Evolutionary conservation across 2,329 filamentous ascomycete genomes (phyloP).

Genomic region (Fusarium keratoplasticum): DNA sequence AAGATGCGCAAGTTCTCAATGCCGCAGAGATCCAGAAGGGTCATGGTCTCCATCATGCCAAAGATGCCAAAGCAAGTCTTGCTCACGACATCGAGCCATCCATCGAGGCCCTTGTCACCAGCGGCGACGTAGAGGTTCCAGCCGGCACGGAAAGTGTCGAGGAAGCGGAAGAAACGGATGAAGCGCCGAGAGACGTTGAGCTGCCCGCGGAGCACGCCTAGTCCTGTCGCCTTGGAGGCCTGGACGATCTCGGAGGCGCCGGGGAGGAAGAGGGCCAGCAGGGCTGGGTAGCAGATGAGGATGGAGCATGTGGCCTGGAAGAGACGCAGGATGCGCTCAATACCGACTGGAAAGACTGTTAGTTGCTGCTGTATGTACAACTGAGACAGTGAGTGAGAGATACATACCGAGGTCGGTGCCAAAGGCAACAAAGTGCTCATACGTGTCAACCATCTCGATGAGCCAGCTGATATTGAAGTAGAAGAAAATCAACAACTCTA

Average conservation of each 20-base stretch:
- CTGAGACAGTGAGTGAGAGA: slow-evolving; percentile 12
- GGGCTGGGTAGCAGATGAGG: slow-evolving; percentile 57
- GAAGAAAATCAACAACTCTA: not conserved
- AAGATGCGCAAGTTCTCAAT: slow-evolving; percentile 63
- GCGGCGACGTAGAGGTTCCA: slow-evolving; percentile 54
- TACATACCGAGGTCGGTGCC: slow-evolving; percentile 59
- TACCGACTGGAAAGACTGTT: slow-evolving; percentile 58
- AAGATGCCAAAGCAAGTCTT: slow-evolving; percentile 74
- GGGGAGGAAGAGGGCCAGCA: slow-evolving; percentile 51
- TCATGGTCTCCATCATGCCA: slow-evolving; percentile 73
- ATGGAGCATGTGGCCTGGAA: slow-evolving; percentile 65
- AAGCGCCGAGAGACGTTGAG: slow-evolving; percentile 67
- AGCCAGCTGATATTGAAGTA: not conserved
- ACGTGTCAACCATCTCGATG: slow-evolving; percentile 42
- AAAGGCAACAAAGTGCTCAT: slow-evolving; percentile 56
- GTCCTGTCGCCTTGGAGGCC: slow-evolving; percentile 47
- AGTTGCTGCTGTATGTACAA: slow-evolving; percentile 12
- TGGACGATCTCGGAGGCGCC: slow-evolving; percentile 29
- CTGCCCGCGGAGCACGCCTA: slow-evolving; percentile 52
- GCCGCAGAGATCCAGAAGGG: slow-evolving; percentile 65
- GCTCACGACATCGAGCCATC: slow-evolving; percentile 65
- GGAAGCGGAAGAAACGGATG: slow-evolving; percentile 76
- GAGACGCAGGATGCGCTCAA: slow-evolving; percentile 71
- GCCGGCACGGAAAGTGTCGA: slow-evolving; percentile 68
- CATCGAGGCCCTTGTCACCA: slow-evolving; percentile 47